Evolutionary conservation across 129 eudicot species (phyloP), one percentile per base, ranked within the genome.

Genomic region (Flaveria robusta): DNA sequence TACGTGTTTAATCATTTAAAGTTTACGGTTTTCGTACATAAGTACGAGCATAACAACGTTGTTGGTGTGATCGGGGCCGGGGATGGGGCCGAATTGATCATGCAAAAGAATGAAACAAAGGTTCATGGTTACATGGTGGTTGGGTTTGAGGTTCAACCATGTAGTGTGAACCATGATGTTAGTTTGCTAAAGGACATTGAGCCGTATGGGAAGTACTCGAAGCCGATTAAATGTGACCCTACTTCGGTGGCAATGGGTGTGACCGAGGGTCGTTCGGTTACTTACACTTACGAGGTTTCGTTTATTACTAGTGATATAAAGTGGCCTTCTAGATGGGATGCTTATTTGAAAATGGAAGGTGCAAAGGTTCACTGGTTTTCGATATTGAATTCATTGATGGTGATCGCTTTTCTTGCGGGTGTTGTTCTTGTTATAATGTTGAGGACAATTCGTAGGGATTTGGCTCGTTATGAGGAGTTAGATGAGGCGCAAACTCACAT

Each of bases 271-370:
- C 74, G 71, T 7, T 59, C 70, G 12, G 69, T 83, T 11, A 51
- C 81, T 9, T 83, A 69, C 37, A 77, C 71, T 49, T 83, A 78
- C 15, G 83, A 83, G 63, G 80, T 83, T 47, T 56, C 67, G 7
- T 83, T 83, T 71, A 70, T 83, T 55, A 52, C 74, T 27, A 83
- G 83, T 73, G 76, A 78, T 66, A 83, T 83, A 54, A 83, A 60
- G 62, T 83, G 86, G 83, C 83, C 86, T 46, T 83, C 86, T 18
- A 74, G 83, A 70, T 83, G 86, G 81, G 86, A 83, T 39, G 83
- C 83, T 9, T 83, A 83, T 83, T 78, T 83, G 67, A 83, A 73
- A 14, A 78, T 83, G 80, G 86, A 83, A 83, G 86, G 83, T 27
- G 83, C 86, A 14, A 68, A 79, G 2, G 84, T 79, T 51, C 87